A percentile compares a stretch with the other conserved stretches of the same genome.
phyloP scores from a whole-genome alignment of 176 grass and related monocot species.

The Triticum dicoccoides region DNA sequence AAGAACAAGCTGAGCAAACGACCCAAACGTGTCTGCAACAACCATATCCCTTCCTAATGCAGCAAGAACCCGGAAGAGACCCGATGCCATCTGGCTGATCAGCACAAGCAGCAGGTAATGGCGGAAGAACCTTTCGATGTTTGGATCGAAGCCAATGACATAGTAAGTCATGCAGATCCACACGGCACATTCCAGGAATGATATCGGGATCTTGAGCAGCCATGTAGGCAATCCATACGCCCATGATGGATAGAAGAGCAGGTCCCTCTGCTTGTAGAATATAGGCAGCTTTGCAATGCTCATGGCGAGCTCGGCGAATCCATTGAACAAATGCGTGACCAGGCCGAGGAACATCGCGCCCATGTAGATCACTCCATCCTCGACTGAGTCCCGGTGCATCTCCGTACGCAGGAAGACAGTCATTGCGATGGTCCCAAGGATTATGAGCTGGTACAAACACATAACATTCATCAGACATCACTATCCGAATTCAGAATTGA shows the following conservation, averaged over 20 bases:
- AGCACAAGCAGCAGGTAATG: conserved; percentile 89
- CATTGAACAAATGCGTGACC: conserved; percentile 95
- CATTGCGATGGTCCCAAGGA: conserved; percentile 88
- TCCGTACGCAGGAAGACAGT: conserved; percentile 83
- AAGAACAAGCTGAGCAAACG: conserved; percentile 92
- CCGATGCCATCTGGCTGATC: conserved; percentile 91
- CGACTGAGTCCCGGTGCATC: conserved; percentile 48
- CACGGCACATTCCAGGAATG: conserved; percentile 86
- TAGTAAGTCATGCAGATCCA: conserved; percentile 92
- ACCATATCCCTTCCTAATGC: conserved; percentile 95
- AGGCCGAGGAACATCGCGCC: conserved; percentile 94
- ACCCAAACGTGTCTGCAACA: conserved; percentile 88
- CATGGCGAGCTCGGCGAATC: conserved; percentile 89
- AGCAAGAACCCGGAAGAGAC: conserved; percentile 87
- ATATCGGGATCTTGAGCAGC: conserved; percentile 91
- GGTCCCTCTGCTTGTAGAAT: conserved; percentile 97
- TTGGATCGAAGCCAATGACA: conserved; percentile 92
- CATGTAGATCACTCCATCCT: conserved; percentile 81
- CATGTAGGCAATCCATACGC: conserved; percentile 84
- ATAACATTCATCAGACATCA: not conserved
- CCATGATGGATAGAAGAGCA: conserved; percentile 93
- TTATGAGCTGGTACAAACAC: conserved; percentile 66
- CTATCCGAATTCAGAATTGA: not conserved
- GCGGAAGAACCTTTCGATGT: conserved; percentile 77
- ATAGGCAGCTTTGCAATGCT: conserved; percentile 81